phyloP scores from a whole-genome alignment of 345 rosid species.

The Dimocarpus longan region DNA sequence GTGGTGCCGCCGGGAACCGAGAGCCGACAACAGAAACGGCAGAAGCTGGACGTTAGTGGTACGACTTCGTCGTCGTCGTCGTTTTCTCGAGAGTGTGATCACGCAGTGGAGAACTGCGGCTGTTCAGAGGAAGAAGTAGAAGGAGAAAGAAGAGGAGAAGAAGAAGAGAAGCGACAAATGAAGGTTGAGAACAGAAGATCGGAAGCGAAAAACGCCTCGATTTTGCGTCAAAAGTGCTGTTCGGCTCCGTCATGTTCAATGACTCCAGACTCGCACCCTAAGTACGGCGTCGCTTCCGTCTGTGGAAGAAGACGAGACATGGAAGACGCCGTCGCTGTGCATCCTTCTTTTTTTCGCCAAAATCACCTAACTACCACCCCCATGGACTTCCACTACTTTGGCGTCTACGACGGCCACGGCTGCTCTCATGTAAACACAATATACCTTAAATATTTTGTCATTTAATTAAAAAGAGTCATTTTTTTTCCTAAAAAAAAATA shows the following conservation, averaged over 20 bases:
- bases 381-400: slow-evolving; percentile 58
- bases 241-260: neutral
- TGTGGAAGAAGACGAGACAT: slow-evolving; percentile 87
- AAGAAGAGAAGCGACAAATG: neutral
- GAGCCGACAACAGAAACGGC: slow-evolving; percentile 35
- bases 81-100: slow-evolving; percentile 31
- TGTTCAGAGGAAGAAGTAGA: neutral
- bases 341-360: slow-evolving; percentile 47
- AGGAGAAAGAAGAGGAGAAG: neutral
- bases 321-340: slow-evolving; percentile 78
- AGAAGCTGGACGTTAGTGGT: slow-evolving; percentile 34
- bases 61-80: slow-evolving; percentile 7
- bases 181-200: slow-evolving; percentile 12
- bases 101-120: slow-evolving; percentile 16
- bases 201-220: slow-evolving; percentile 7
- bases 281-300: slow-evolving; percentile 70
- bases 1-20: slow-evolving; percentile 20
- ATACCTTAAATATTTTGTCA: neutral
- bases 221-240: neutral
- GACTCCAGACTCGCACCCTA: slow-evolving; percentile 36
- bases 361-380: slow-evolving; percentile 18
- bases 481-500: too few species aligned
- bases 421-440: slow-evolving; percentile 61
- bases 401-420: slow-evolving; percentile 79
- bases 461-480: neutral